A percentile compares a stretch with the other conserved stretches of the same genome.
These are phyloP conservation scores for Paecilomyces sp. DNA, from an alignment of 2,329 filamentous ascomycete species.

Conservation along the genomic window DNA sequence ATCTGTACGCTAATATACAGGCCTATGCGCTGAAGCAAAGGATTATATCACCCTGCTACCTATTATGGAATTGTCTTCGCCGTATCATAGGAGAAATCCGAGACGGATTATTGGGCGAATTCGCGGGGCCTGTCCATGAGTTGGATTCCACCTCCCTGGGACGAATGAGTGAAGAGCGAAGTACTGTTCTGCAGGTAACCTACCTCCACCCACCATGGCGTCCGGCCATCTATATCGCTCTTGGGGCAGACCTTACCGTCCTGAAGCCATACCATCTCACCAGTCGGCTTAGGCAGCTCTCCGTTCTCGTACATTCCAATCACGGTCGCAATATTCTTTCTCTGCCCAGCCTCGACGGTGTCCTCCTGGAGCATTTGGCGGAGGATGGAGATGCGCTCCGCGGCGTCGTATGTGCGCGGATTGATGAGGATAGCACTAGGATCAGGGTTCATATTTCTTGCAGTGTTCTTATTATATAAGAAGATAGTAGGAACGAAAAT, in stretches of 20 bases:
- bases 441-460: background rate
- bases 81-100: background rate
- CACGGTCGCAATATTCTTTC: background rate
- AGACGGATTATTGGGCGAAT: background rate
- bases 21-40: background rate
- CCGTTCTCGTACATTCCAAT: background rate
- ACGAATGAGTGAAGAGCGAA: background rate
- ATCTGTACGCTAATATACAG: background rate
- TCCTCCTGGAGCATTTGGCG: background rate
- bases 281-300: background rate
- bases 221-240: background rate
- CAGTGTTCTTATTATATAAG: background rate
- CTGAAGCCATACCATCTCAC: background rate
- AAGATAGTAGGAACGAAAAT: background rate
- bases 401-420: background rate
- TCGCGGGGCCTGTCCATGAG: background rate
- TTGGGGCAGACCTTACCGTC: background rate
- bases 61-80: background rate
- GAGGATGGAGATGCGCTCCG: background rate
- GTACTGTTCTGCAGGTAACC: background rate
- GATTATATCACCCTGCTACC: background rate
- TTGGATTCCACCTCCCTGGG: background rate
- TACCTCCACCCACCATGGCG: background rate
- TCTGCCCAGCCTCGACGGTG: background rate
- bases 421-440: background rate